Evolutionary conservation across 2,329 filamentous ascomycete genomes (phyloP).

Genomic region (Sporothrix brasiliensis): DNA sequence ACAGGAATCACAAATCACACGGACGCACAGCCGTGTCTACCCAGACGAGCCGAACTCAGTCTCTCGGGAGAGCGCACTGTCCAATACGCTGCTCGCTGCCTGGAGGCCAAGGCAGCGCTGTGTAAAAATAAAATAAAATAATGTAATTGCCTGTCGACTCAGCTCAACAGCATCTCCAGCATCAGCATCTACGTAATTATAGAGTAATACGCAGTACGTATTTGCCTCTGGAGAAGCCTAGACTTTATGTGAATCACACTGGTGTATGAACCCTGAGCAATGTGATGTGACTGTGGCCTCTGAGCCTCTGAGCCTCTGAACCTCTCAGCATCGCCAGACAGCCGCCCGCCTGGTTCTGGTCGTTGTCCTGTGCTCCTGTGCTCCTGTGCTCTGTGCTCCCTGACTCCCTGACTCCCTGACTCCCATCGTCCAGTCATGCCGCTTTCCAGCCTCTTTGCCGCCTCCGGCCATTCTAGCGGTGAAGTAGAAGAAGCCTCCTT

Average conservation of each 20-base stretch:
- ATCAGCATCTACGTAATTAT: conserved; percentile 8
- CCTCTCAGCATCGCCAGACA: conserved; percentile 19
- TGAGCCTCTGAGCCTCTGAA: background rate
- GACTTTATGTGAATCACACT: background rate
- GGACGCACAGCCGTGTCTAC: conserved; percentile 13
- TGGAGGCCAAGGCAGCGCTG: background rate
- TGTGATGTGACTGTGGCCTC: background rate
- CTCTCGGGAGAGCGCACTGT: background rate
- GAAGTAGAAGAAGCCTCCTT: background rate
- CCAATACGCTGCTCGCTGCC: conserved; percentile 6
- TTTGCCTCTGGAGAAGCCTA: conserved; percentile 9
- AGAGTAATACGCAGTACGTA: background rate
- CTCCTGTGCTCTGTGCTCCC: too few species aligned
- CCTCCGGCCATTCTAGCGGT: conserved; percentile 12
- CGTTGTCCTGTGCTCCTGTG: too few species aligned
- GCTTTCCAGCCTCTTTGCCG: too few species aligned
- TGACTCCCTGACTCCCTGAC: too few species aligned
- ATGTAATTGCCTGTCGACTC: too few species aligned
- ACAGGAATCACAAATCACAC: too few species aligned
- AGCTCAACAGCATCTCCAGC: background rate
- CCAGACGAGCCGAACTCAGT: background rate
- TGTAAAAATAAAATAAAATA: background rate
- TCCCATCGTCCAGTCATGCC: background rate
- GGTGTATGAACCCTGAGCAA: background rate
- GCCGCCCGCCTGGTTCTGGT: background rate